These are phyloP conservation scores for Teratosphaeria viscida DNA, from an alignment of 2,329 filamentous ascomycete species.

Conservation along the genomic window DNA sequence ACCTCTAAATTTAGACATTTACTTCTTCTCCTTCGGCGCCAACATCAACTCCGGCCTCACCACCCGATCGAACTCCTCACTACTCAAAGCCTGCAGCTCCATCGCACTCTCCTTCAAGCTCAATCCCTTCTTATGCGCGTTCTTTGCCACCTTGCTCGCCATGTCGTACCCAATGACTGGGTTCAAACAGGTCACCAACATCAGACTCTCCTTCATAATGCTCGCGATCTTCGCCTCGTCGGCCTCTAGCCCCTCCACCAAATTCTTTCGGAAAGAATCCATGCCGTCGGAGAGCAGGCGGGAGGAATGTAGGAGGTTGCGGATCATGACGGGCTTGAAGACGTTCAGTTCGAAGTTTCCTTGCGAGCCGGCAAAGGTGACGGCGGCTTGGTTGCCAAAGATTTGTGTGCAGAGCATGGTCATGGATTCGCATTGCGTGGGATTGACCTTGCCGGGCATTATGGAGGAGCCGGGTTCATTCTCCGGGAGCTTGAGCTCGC, in stretches of 20 bases:
- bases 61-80: constrained; percentile 80
- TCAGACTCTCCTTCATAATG: constrained; percentile 92
- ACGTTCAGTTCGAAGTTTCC: constrained; percentile 99
- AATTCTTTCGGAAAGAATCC: constrained; percentile 88
- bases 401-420: constrained; percentile 98
- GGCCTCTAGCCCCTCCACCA: constrained; percentile 76
- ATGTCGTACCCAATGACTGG: constrained; percentile 96
- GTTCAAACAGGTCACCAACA: constrained; percentile 97
- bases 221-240: constrained; percentile 86
- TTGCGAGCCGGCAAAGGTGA: constrained; percentile 90
- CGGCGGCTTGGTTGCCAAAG: constrained; percentile 91
- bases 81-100: constrained; percentile 80
- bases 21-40: constrained; percentile 52
- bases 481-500: constrained; percentile 86
- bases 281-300: constrained; percentile 85
- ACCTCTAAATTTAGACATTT: neutral
- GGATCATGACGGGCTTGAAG: constrained; percentile 94
- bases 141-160: constrained; percentile 95
- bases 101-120: constrained; percentile 90
- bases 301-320: constrained; percentile 86
- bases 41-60: constrained; percentile 95
- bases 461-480: constrained; percentile 97
- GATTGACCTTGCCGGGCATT: constrained; percentile 99
- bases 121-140: constrained; percentile 95
- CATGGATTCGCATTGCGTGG: constrained; percentile 92